Conservation (phyloP, 805 yeast species). For the Brettanomyces sp. region DNA sequence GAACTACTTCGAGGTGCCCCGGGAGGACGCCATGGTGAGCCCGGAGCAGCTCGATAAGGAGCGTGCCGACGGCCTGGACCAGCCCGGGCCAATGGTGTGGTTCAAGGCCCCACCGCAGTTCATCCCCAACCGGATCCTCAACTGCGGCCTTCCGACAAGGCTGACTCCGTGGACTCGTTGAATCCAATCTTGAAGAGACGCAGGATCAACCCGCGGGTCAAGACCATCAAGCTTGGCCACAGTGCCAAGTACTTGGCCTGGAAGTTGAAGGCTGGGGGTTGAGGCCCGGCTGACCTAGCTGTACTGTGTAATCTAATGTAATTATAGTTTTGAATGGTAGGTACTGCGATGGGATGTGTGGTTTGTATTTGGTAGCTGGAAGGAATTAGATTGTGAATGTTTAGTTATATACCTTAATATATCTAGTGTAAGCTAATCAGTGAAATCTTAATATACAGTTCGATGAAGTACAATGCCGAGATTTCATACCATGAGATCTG, state of each 20-base stretch:
- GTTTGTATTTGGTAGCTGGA: too few species aligned
- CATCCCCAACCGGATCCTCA: slow-evolving; percentile 30
- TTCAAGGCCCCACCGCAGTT: slow-evolving; percentile 58
- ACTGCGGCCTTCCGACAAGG: slow-evolving; percentile 10
- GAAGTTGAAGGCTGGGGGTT: slow-evolving; percentile 23
- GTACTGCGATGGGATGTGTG: too few species aligned
- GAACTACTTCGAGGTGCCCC: slow-evolving; percentile 10
- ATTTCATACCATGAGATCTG: too few species aligned
- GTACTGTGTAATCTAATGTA: neutral
- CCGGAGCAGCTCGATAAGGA: slow-evolving; percentile 1
- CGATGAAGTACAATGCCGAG: too few species aligned
- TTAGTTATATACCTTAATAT: too few species aligned
- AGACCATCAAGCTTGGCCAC: slow-evolving; percentile 48
- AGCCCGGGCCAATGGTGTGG: slow-evolving; percentile 42
- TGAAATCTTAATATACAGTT: too few species aligned
- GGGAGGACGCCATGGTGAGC: slow-evolving; percentile 9
- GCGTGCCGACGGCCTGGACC: slow-evolving; percentile 3
- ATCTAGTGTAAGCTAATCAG: too few species aligned
- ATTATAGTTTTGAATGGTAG: neutral
- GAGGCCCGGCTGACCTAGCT: neutral
- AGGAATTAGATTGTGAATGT: too few species aligned
- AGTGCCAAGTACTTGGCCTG: slow-evolving; percentile 65
- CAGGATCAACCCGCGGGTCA: slow-evolving; percentile 14
- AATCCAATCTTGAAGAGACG: slow-evolving; percentile 14
- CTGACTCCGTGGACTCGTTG: slow-evolving; percentile 5